Base-by-base conservation (phyloP, 495 filamentous ascomycete genomes). In the Tetracladium setigerum region DNA sequence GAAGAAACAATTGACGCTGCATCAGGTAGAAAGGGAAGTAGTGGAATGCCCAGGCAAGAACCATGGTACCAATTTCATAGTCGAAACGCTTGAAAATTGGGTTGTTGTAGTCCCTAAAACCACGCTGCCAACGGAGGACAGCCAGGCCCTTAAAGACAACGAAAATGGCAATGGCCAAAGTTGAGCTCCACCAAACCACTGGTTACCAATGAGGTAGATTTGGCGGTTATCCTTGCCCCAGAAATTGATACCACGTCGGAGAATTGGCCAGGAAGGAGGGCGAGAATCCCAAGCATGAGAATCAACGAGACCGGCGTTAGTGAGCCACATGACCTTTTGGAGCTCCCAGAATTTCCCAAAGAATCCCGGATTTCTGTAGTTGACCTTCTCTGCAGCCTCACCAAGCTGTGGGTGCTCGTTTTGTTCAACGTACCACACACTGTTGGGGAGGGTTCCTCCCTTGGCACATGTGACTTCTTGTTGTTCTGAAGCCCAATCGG, bases 271-370 rank as follows among this genome's bases (percentile, higher is more conserved):
- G 15, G 88, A 90, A 13, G 82, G 80, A 11, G 92, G 92, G 30
- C 92, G 84, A 38, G 92, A 97, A 64, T 98, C 92, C 92, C 92
- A 98, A 41, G 89, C 87, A 60, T 98, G 92, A 33, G 89, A 95
- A 61, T 97, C 92, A 24, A 94, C 86, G 46, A 98, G 79, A 24
- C 92, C 94, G 30, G 92, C 92, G 60, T 98, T 98, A 12, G 94
- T 97, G 50, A 77, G 86, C 92, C 92, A 98, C 92, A 98, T 98
- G 33, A 98, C 94, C 65, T 88, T 89, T 64, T 98, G 90, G n/a
- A 98, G 72, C 68, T 98, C 92, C 87, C 87, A 95, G 71, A 98
- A 98, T 62, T 97, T 98, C 46, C 90, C 94, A 46, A 97, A 77
- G 74, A 98, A 97, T 12, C 92, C 92, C 15, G 92, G 92, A 55